Conservation (phyloP, 2,329 filamentous ascomycete species). For the Fonsecaea pugnacius region DNA sequence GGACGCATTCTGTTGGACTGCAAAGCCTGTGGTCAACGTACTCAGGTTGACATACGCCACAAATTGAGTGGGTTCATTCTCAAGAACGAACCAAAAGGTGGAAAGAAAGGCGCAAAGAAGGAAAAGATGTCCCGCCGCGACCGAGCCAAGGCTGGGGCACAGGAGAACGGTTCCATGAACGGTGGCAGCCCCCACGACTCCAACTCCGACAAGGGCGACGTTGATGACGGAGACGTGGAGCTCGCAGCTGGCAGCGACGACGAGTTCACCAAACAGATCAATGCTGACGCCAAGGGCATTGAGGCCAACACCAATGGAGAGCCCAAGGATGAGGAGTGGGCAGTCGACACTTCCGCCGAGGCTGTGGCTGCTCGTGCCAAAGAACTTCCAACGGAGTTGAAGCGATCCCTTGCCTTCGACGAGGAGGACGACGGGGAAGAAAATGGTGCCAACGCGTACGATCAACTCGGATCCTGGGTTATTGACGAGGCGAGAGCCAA, state of each 20-base stretch:
- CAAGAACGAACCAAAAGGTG: conserved; percentile 91
- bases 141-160: conserved; percentile 71
- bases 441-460: conserved; percentile 79
- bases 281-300: conserved; percentile 71
- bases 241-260: conserved; percentile 82
- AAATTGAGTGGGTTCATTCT: conserved; percentile 98
- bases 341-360: conserved; percentile 93
- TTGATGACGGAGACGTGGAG: conserved; percentile 68
- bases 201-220: conserved; percentile 63
- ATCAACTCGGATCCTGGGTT: conserved; percentile 93
- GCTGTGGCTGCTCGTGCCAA: conserved; percentile 93
- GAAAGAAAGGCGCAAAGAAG: conserved; percentile 88
- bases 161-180: conserved; percentile 60
- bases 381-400: conserved; percentile 90
- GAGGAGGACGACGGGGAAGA: conserved; percentile 81
- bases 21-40: conserved; percentile 96
- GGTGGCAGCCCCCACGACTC: conserved; percentile 69
- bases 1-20: conserved; percentile 91
- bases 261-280: conserved; percentile 79
- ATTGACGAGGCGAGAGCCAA: conserved; percentile 69
- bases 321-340: conserved; percentile 88
- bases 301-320: conserved; percentile 64
- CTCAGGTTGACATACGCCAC: conserved; percentile 86
- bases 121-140: conserved; percentile 80
- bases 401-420: conserved; percentile 83